Base-by-base conservation (phyloP, 1,284 basidiomycete species). In the Marasmius tenuissimus region DNA sequence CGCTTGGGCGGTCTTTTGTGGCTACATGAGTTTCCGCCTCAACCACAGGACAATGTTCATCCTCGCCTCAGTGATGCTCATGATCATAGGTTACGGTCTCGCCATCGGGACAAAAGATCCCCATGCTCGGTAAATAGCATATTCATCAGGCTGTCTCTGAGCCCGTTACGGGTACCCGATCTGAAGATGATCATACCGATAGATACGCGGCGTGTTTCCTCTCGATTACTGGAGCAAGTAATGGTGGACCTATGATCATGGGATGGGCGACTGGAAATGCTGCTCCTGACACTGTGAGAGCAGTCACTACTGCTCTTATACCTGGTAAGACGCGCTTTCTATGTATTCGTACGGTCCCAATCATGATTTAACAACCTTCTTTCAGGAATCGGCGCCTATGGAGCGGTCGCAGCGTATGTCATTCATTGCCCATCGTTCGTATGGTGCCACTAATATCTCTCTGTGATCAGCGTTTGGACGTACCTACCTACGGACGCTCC, bases 191-290 rank as follows among this genome's bases (percentile, higher is more conserved):
- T 27, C 27, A 27, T 27, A 27, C 4, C 27, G 2, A 27, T 4
- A 27, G 27, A 4, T 27, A 27, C 64, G 77, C 74, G 1, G 77
- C 77, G 3, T 80, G 78, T 63, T 79, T 79, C 67, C 65, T 80
- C 16, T 71, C 69, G 10, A 63, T 79, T 20, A 68, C 72, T 42
- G 77, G 76, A 7, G 75, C 72, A 5, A 70, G 71, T 49, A 71
- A 73, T 4, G 68, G 70, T 48, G 77, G 71, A 1, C 77, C 77
- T 4, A 65, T 78, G 69, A 64, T 76, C 48, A 65, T 79, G 18
- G 71, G 74, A 12, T 79, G 78, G 78, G 77, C 69, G n/a, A 75
- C 75, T 18, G 78, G 77, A 53, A 80, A 80, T 62, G 74, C 78
- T 16, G 75, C 78, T 0, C 78, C 77, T 1, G 77, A 80, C 59